Conservation (phyloP, 2,329 filamentous ascomycete species). For the Podosphaera aphanis region DNA sequence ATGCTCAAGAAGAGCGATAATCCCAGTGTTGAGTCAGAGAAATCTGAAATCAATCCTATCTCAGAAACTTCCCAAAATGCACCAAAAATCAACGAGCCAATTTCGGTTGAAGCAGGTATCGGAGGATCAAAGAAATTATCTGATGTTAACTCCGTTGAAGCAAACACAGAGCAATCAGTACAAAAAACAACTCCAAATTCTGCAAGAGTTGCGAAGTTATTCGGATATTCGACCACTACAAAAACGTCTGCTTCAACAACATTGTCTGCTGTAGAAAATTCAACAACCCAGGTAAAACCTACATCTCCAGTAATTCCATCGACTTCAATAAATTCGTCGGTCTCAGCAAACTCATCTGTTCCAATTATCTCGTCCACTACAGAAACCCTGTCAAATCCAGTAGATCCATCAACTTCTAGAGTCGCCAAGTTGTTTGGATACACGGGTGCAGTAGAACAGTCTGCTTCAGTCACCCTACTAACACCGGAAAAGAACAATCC, state of each 20-base stretch:
- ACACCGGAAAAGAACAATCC: too few species aligned
- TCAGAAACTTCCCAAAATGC: not conserved
- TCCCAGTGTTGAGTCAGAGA: not conserved
- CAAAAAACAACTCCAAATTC: constrained; percentile 1
- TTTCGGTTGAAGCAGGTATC: not conserved
- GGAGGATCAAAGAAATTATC: constrained; percentile 1
- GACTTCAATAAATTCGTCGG: too few species aligned
- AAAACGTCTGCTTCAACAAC: too few species aligned
- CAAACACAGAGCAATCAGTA: too few species aligned
- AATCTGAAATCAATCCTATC: not conserved
- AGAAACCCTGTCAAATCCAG: too few species aligned
- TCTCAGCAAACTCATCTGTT: not conserved
- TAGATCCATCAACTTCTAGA: not conserved
- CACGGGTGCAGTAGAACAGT: too few species aligned
- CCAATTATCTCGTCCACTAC: too few species aligned
- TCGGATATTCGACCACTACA: constrained; percentile 1
- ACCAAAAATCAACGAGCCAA: not conserved
- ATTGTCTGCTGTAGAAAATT: too few species aligned
- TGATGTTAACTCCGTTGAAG: not conserved
- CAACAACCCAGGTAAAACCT: too few species aligned
- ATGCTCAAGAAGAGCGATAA: constrained; percentile 1
- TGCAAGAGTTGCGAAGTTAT: constrained; percentile 1
- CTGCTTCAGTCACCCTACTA: too few species aligned
- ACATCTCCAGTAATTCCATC: too few species aligned
- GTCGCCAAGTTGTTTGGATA: not conserved